Conservation (phyloP, 2,329 filamentous ascomycete species). For the Periconia sp. region DNA sequence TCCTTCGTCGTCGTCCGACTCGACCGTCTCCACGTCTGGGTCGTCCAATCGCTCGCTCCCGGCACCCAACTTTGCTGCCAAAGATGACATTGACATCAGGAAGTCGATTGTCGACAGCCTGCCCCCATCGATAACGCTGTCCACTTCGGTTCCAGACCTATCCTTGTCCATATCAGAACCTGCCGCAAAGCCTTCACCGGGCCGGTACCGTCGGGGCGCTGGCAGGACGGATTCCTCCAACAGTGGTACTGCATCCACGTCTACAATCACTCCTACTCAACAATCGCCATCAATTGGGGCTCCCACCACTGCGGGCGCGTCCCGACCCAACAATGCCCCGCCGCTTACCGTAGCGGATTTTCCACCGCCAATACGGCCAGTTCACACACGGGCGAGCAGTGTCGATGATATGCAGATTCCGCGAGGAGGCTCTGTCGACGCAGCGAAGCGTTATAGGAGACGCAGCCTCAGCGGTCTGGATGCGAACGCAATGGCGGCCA, state of each 20-base stretch:
- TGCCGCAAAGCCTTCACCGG: conserved; percentile 72
- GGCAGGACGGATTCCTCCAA: conserved; percentile 60
- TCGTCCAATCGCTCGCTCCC: conserved; percentile 56
- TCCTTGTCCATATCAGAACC: conserved; percentile 60
- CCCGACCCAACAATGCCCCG: conserved; percentile 61
- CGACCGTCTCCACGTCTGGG: conserved; percentile 55
- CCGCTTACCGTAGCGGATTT: conserved; percentile 55
- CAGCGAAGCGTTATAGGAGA: conserved; percentile 77
- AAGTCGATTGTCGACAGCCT: conserved; percentile 43
- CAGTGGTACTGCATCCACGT: conserved; percentile 34
- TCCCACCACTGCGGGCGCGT: conserved; percentile 57
- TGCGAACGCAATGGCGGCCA: conserved; percentile 31
- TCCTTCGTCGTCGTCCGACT: conserved; percentile 50
- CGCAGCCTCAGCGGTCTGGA: conserved; percentile 78
- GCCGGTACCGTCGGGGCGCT: conserved; percentile 78
- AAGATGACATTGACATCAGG: conserved; percentile 56
- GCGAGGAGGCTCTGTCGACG: conserved; percentile 65
- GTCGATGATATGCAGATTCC: conserved; percentile 74
- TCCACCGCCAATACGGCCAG: conserved; percentile 42
- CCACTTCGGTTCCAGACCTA: conserved; percentile 60
- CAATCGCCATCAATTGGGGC: conserved; percentile 35
- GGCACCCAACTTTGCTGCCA: conserved; percentile 45
- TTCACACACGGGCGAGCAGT: conserved; percentile 64
- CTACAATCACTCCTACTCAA: conserved; percentile 38
- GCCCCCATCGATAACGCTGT: conserved; percentile 57